Conservation (phyloP, 2,329 filamentous ascomycete species). For the Hypoxylon rubiginosum region DNA sequence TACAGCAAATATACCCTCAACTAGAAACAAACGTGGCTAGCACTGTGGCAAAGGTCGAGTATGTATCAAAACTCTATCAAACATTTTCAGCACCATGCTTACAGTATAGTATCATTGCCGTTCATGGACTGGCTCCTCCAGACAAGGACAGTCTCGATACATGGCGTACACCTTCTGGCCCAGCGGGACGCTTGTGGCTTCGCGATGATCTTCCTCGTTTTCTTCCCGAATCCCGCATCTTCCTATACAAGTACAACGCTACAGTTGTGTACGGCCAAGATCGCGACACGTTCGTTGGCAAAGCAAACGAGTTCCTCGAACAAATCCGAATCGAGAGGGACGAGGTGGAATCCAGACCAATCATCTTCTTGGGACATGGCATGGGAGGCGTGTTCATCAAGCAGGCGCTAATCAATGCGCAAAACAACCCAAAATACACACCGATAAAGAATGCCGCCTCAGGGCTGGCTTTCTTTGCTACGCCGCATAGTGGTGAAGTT, state of each 20-base stretch:
- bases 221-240: slow-evolving; percentile 46
- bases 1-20: background rate
- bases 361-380: slow-evolving; percentile 44
- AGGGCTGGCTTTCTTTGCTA: slow-evolving; percentile 48
- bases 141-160: too few relatives aligned
- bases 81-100: background rate
- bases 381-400: slow-evolving; percentile 47
- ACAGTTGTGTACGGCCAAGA: slow-evolving; percentile 40
- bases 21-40: background rate
- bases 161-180: slow-evolving; percentile 42
- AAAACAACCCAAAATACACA: slow-evolving; percentile 41
- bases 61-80: background rate
- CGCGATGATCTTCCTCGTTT: slow-evolving; percentile 44
- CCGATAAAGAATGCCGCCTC: slow-evolving; percentile 40
- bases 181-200: slow-evolving; percentile 46
- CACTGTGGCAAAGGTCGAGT: background rate
- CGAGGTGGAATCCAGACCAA: slow-evolving; percentile 28
- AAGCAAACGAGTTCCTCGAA: slow-evolving; percentile 46
- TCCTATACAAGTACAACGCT: slow-evolving; percentile 47
- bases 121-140: too few relatives aligned
- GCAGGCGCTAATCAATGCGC: slow-evolving; percentile 49
- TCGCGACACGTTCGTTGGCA: slow-evolving; percentile 40
- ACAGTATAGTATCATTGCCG: background rate
- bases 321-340: slow-evolving; percentile 36
- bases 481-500: slow-evolving; percentile 45